Percentiles rank a stretch among this genome's conserved stretches.
Conservation (phyloP, 306 rosid species). For the Cercis canadensis region DNA sequence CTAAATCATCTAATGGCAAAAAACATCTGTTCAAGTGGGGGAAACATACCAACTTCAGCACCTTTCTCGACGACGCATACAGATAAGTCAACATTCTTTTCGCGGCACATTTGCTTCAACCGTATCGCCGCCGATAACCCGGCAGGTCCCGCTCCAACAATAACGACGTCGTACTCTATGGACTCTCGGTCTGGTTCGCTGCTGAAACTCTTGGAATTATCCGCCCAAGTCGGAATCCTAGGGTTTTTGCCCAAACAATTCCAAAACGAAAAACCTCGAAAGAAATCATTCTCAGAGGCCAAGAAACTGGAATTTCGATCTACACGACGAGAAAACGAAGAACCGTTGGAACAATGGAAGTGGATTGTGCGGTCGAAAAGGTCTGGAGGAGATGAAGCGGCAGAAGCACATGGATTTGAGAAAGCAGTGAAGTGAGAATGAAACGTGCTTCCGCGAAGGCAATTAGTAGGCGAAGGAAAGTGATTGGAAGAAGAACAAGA, state of each 20-base stretch:
- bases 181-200: constrained; percentile 65
- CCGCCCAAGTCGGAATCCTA: constrained; percentile 4
- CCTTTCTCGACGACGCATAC: constrained; percentile 97
- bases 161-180: constrained; percentile 84
- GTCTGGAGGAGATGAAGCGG: constrained; percentile 11
- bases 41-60: constrained; percentile 81
- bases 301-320: constrained; percentile 31
- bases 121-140: constrained; percentile 93
- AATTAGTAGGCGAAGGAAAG: too few species aligned
- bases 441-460: constrained; percentile 9
- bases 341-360: constrained; percentile 8
- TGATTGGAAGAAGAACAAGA: constrained; percentile 6
- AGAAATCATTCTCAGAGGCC: constrained; percentile 17
- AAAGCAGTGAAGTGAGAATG: constrained; percentile 14
- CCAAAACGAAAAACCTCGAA: constrained; percentile 19
- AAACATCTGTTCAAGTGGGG: too few species aligned
- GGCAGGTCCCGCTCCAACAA: constrained; percentile 97
- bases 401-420: background rate
- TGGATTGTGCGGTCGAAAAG: background rate
- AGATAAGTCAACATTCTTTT: constrained; percentile 64
- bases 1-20: background rate
- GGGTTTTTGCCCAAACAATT: constrained; percentile 25
- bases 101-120: constrained; percentile 75
- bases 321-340: constrained; percentile 15
- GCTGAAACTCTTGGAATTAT: constrained; percentile 49